Base-by-base conservation (phyloP, 1,284 basidiomycete species). In the Prillingera fragicola region DNA sequence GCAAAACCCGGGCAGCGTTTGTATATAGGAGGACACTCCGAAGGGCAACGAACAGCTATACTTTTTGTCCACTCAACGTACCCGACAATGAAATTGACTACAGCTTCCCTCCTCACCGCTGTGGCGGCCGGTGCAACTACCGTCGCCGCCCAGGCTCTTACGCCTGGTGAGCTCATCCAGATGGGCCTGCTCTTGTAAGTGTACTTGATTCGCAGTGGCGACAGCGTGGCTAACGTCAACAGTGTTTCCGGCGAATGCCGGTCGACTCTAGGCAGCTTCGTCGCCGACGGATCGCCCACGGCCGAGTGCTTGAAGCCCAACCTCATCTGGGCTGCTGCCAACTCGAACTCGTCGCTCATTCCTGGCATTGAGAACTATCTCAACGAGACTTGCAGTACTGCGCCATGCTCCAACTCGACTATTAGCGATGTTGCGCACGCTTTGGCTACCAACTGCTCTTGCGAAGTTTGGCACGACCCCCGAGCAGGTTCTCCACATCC, bases 331-430 rank as follows among this genome's bases (percentile, higher is more conserved):
- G 51, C 50, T 15, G 32, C 63, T 35, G 32, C 62, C 33, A 50
- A 44, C 25, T 42, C 47, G 38, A 65, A 65, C 52, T 43, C 42
- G 13, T 60, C 62, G 5, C 38, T 70, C 54, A 47, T 69, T 35
- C 56, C 62, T 1, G 37, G 50, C 17, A 35, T 71, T 31, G 61
- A 66, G 52, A 37, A 42, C 10, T 69, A 62, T 49, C 57, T 71
- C 34, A 33, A 52, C 19, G 32, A 40, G 13, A 33, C 64, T n/a
- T 73, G 71, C 48, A 41, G 46, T 14, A 42, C 42, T n/a, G 44
- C 52, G 13, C 59, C 65, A 6, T 73, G 71, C 55, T 52, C 58
- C 18, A 60, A 63, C 45, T 45, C 45, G 17, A 62, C 58, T 23
- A 49, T 72, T 43, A 38, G 55, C 32, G 43, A 54, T 24, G 60